Evolutionary conservation across 2,329 filamentous ascomycete genomes (phyloP), one percentile per base, ranked within the genome.

Genomic region (Fusarium miscanthi): DNA sequence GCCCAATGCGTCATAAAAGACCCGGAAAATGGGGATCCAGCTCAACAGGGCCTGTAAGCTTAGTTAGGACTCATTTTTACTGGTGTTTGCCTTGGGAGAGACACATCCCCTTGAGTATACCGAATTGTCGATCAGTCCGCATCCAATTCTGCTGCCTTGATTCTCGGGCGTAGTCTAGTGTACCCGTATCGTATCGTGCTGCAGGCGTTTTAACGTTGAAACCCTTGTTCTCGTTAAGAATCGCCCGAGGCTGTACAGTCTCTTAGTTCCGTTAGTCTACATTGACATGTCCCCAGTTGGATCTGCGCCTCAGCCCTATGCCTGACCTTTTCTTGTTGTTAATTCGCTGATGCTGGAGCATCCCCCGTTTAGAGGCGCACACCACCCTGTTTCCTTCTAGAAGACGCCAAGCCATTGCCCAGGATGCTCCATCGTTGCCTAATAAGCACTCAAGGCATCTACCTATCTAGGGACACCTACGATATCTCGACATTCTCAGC

Each of bases 211-310:
- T 63, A 41, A 43, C 49, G 46, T 42, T 66, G 33, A 35, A 59
- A 65, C n/a, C 58, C 53, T 51, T 52, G 66, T 30, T 54, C 25
- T 23, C 35, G 40, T 63, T 52, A 37, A 48, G 37, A 62, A 56
- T 70, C 68, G 67, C 67, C 67, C 66, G 67, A 70, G 67, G 67
- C 66, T 69, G 66, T 69, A 69, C 66, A 69, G 16, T 38, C 46
- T 27, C 57, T 53, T 53, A 27, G 49, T 53, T 21, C 33, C 42
- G 38, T 30, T 27, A 57, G 51, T 57, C n/a, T 35, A 40, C 14
- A 51, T 52, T 10, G 33, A 53, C 17, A 38, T 57, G 38, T 57
- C 51, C 40, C 63, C 33, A 41, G 45, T 66, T 35, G 35, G 25
- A 66, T 62, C 61, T 67, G 52, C 51, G 62, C 68, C 66, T 70